Evolutionary conservation across 2,329 filamentous ascomycete species (phyloP), one percentile per base, ranked within the genome.

Genomic region (Knufia fluminis): DNA sequence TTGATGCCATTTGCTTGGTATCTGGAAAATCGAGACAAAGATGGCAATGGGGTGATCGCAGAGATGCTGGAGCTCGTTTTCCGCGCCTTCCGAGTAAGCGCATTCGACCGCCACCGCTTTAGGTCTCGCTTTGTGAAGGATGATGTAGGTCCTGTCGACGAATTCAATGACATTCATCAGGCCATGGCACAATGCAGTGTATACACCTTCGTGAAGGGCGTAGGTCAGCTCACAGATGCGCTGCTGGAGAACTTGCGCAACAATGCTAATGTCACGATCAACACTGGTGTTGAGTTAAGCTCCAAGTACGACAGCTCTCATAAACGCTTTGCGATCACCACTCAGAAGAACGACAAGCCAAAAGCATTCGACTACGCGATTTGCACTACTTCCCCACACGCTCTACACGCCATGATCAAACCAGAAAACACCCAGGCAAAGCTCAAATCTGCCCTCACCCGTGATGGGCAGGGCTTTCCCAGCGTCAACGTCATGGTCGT

Each of bases 401-500:
- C 48, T 32, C 51, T 61, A 10, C 49, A 51, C 2, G 36, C 28
- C 6, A 51, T 56, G 14, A 12, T 56, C 19, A 12, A 46, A 8
- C 4, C 36, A 9, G 19, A 14, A 26, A 19, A 31, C 22, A 52
- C 12, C 51, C 48, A 51, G 48, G 44, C 31, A 23, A 50, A 26
- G 36, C 22, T 38, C 17, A 28, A 26, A 10, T 2, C 35, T 6
- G 47, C 59, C 64, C 51, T 51, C 19, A 42, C 42, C 10, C 46
- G 43, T 17, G 12, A 28, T 12, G 26, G 12, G 6, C 26, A 28
- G 12, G 54, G 59, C 39, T 31, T 57, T 20, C 62, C 75, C 38
- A 77, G 83, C 31, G 85, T 91, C 24, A 90, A 83, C 26, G 89
- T 96, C 57, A 90, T 90, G 82, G 86, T 90, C 2, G 85, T 98